phyloP scores from a whole-genome alignment of 139 green algal species.

The Coelastrella sp. region DNA sequence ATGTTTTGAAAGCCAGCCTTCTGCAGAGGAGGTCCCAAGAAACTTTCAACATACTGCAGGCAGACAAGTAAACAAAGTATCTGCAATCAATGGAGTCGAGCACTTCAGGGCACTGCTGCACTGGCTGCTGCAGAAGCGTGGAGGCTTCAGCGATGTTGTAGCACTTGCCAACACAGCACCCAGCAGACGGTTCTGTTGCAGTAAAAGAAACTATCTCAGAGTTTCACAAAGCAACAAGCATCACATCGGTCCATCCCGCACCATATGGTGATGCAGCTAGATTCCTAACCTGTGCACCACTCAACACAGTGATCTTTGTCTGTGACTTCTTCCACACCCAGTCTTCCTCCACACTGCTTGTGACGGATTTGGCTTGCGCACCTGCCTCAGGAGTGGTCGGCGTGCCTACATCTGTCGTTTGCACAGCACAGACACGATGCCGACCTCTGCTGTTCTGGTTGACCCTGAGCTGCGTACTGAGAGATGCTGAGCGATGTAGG shows the following conservation, averaged over 20 bases:
- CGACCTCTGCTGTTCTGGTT: background rate
- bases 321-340: conserved; percentile 5
- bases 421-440: background rate
- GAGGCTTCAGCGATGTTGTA: too few relatives aligned
- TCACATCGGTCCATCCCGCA: conserved; percentile 54
- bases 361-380: background rate
- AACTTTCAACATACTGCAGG: conserved; percentile 50
- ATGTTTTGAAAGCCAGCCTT: conserved; percentile 46
- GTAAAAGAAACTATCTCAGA: too few relatives aligned
- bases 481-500: background rate
- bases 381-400: background rate
- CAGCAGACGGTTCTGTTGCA: too few relatives aligned
- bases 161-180: too few relatives aligned
- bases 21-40: background rate
- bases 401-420: background rate
- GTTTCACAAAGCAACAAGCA: background rate
- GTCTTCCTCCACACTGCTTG: background rate
- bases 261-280: too few relatives aligned
- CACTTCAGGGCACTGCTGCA: too few relatives aligned
- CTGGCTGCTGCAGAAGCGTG: too few relatives aligned
- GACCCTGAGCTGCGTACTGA: too few relatives aligned
- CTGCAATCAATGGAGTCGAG: too few relatives aligned
- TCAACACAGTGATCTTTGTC: conserved; percentile 4
- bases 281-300: background rate
- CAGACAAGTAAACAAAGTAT: background rate